These are phyloP conservation scores for Colletotrichum sp. DNA, from an alignment of 2,329 filamentous ascomycete genomes.

Conservation along the genomic window DNA sequence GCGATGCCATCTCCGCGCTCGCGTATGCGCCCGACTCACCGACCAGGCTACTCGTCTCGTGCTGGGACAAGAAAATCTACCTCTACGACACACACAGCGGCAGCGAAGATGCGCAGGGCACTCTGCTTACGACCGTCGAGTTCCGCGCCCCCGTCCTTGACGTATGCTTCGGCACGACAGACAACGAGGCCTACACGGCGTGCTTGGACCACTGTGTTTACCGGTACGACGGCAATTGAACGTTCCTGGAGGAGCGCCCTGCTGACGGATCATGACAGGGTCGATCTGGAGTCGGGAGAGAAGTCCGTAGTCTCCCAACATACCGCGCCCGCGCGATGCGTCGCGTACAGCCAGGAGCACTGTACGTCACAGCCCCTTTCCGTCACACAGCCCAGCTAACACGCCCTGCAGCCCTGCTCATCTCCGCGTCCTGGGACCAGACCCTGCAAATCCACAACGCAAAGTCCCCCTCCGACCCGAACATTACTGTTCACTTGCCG, in stretches of 20 bases:
- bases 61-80: constrained; percentile 93
- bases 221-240: constrained; percentile 52
- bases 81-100: constrained; percentile 76
- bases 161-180: constrained; percentile 85
- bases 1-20: constrained; percentile 86
- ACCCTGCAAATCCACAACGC: constrained; percentile 86
- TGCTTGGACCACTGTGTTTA: constrained; percentile 88
- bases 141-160: constrained; percentile 88
- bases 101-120: constrained; percentile 62
- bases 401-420: constrained; percentile 64
- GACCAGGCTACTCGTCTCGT: constrained; percentile 83
- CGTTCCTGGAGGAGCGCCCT: background rate
- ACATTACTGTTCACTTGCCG: constrained; percentile 74
- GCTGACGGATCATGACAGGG: constrained; percentile 30
- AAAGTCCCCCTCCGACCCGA: constrained; percentile 52
- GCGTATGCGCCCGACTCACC: constrained; percentile 82
- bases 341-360: constrained; percentile 81
- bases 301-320: constrained; percentile 82
- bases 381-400: background rate
- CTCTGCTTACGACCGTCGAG: constrained; percentile 75
- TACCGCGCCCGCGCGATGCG: constrained; percentile 77
- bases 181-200: constrained; percentile 83
- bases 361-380: constrained; percentile 47
- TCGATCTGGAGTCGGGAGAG: constrained; percentile 75
- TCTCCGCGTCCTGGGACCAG: constrained; percentile 93